Conservation (phyloP, 345 rosid species). For the Psidium friedrichsthalianum region DNA sequence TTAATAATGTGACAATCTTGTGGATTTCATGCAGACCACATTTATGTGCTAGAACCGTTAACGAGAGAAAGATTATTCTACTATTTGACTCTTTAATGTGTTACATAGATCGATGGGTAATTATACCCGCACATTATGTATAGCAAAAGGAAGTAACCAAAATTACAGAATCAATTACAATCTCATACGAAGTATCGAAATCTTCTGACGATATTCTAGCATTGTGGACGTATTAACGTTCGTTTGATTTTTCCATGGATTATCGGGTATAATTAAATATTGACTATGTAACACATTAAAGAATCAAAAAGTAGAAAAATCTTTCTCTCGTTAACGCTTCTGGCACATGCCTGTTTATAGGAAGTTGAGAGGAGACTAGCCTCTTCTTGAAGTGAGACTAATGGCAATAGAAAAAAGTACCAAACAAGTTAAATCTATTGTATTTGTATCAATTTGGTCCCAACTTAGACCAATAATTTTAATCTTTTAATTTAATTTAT, state of each 20-base stretch:
- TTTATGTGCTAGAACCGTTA: not conserved
- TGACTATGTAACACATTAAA: not conserved
- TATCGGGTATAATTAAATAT: no score
- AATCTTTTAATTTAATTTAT: no score
- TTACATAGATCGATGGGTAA: not conserved
- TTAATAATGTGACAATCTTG: not conserved
- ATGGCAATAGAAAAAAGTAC: not conserved
- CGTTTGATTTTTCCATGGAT: not conserved
- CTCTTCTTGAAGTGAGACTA: not conserved
- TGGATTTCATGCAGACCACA: no score
- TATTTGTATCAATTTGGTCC: no score
- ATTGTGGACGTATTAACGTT: not conserved
- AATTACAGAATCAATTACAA: fast-evolving
- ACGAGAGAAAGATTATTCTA: not conserved
- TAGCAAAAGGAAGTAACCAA: not conserved
- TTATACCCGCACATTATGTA: not conserved
- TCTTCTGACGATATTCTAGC: not conserved
- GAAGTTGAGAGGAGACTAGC: not conserved
- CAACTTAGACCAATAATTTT: no score
- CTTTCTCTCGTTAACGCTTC: not conserved
- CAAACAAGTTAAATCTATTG: no score
- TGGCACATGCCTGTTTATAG: not conserved
- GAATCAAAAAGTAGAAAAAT: no score
- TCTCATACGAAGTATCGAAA: not conserved
- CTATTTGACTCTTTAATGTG: not conserved